Percentiles rank a stretch among this genome's conserved stretches.
These are phyloP conservation scores for Leishmania arabica DNA, from an alignment of 208 protist genomes.

Conservation along the genomic window DNA sequence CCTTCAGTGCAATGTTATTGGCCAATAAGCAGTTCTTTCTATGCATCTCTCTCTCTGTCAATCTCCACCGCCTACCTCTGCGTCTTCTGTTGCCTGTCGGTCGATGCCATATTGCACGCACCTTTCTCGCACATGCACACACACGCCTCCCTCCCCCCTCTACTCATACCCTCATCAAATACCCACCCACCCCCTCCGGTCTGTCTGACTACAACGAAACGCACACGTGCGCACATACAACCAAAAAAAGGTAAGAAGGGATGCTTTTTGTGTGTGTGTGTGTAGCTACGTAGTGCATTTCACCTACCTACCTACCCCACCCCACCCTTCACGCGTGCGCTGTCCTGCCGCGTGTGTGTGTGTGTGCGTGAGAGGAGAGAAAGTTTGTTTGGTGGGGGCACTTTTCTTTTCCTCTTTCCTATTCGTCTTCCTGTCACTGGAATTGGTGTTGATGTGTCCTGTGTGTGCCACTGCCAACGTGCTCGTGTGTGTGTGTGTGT, in stretches of 20 bases:
- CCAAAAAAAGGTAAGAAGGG: background rate
- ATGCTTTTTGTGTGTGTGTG: background rate
- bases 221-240: background rate
- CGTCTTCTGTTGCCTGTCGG: background rate
- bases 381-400: background rate
- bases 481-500: slow-evolving; percentile 1
- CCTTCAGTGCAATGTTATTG: background rate
- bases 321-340: background rate
- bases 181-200: no score
- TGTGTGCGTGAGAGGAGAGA: background rate
- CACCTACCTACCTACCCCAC: background rate
- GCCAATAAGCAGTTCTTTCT: background rate
- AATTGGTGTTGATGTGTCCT: background rate
- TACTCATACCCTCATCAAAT: background rate
- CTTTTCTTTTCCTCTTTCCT: slow-evolving; percentile 12
- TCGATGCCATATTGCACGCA: background rate
- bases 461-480: background rate
- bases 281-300: slow-evolving; percentile 6
- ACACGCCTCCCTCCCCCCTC: background rate
- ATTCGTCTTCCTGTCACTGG: background rate
- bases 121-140: background rate
- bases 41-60: background rate
- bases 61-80: background rate
- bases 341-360: slow-evolving; percentile 4
- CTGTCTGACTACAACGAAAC: background rate